Conservation (phyloP, 164 flowering plant species). For the Nymphaea colorata region DNA sequence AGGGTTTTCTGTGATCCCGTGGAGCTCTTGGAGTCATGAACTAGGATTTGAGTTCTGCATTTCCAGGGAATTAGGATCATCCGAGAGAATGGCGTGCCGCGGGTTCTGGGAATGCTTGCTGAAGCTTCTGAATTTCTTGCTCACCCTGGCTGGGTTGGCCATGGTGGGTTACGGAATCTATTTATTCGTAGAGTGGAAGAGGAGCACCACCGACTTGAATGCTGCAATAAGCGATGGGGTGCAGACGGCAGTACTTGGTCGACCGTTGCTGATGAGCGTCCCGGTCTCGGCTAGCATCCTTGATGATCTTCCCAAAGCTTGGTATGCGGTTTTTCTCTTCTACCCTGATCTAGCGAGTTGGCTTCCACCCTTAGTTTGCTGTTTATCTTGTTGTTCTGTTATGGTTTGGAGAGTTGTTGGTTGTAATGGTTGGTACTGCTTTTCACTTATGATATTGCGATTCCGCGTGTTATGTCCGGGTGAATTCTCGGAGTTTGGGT, state of each 20-base stretch:
- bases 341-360: background rate
- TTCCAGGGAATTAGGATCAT: background rate
- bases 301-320: conserved; percentile 74
- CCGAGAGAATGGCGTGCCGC: conserved; percentile 55
- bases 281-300: conserved; percentile 42
- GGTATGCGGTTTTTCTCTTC: conserved; percentile 31
- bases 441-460: background rate
- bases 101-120: conserved; percentile 73
- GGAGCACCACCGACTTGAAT: conserved; percentile 1
- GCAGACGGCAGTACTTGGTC: conserved; percentile 41
- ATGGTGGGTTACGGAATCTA: conserved; percentile 95
- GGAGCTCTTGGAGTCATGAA: no score
- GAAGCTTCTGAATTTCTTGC: conserved; percentile 75
- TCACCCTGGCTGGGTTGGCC: conserved; percentile 68
- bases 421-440: background rate
- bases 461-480: background rate
- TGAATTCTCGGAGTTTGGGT: no score
- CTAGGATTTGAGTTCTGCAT: no score
- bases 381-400: background rate
- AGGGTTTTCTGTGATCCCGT: no score
- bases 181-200: conserved; percentile 55
- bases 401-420: background rate
- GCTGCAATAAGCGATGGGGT: conserved; percentile 2
- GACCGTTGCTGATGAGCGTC: conserved; percentile 69
- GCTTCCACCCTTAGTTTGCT: no score